Conservation (phyloP, 2,329 filamentous ascomycete genomes). For the Pseudogymnoascus sp. region DNA sequence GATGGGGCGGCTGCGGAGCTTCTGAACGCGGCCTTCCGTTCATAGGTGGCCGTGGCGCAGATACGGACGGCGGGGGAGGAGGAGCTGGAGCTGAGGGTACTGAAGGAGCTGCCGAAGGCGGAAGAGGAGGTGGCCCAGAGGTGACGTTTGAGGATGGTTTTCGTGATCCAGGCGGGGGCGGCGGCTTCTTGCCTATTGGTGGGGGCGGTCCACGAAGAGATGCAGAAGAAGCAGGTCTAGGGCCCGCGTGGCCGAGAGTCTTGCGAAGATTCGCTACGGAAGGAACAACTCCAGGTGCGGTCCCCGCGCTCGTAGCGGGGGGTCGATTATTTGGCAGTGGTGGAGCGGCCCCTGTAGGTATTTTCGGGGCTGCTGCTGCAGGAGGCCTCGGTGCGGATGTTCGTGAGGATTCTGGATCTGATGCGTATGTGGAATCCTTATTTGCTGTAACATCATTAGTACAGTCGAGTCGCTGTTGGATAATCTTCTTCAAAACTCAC, state of each 20-base stretch:
- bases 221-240: conserved; percentile 54
- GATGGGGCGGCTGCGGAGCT: conserved; percentile 26
- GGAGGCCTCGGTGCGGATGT: conserved; percentile 51
- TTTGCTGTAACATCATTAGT: conserved; percentile 44
- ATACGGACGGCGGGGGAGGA: conserved; percentile 27
- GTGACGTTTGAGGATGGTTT: conserved; percentile 46
- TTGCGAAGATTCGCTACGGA: conserved; percentile 58
- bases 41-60: conserved; percentile 24
- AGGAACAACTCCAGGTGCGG: conserved; percentile 45
- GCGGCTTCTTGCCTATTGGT: conserved; percentile 69
- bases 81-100: conserved; percentile 35
- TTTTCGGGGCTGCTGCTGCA: conserved; percentile 46
- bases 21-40: conserved; percentile 22
- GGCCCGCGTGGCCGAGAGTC: conserved; percentile 41
- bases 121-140: conserved; percentile 42
- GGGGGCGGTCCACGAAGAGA: conserved; percentile 66
- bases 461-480: not conserved
- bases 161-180: conserved; percentile 53
- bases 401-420: conserved; percentile 66
- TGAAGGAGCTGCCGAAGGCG: conserved; percentile 30
- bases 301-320: conserved; percentile 39
- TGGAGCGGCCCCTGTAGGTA: conserved; percentile 54
- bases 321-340: conserved; percentile 51
- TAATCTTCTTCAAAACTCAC: conserved; percentile 32
- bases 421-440: conserved; percentile 66